These are phyloP conservation scores for Chlorella sp. DNA, from an alignment of 139 green algal genomes.

Conservation along the genomic window DNA sequence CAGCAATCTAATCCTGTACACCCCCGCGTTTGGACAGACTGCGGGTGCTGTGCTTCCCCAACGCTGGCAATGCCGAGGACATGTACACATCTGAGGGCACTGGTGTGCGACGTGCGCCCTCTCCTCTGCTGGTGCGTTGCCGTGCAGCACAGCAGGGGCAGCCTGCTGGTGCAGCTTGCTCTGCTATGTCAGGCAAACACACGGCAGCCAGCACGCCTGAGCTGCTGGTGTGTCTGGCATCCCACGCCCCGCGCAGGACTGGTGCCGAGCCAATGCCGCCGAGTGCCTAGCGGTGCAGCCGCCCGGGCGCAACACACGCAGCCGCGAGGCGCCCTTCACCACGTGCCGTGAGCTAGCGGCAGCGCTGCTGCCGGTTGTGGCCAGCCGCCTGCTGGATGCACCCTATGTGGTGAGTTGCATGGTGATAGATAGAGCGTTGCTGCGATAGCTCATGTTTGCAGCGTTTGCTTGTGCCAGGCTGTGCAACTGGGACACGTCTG, in stretches of 20 bases:
- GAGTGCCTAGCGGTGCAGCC: slow-evolving; percentile 82
- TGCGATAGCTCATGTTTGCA: too few species aligned
- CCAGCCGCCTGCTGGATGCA: slow-evolving; percentile 42
- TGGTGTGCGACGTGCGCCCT: slow-evolving; percentile 59
- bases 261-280: slow-evolving; percentile 61
- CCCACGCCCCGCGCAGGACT: slow-evolving; percentile 58
- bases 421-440: too few species aligned
- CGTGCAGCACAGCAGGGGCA: background rate
- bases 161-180: background rate
- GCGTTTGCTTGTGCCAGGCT: too few species aligned
- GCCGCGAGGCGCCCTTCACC: slow-evolving; percentile 57
- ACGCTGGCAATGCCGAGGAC: slow-evolving; percentile 87
- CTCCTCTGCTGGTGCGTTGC: slow-evolving; percentile 67
- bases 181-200: too few species aligned
- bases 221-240: too few species aligned
- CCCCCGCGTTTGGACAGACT: too few species aligned
- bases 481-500: too few species aligned
- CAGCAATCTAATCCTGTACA: too few species aligned
- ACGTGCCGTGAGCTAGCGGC: slow-evolving; percentile 54
- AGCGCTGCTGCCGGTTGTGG: slow-evolving; percentile 68
- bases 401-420: slow-evolving; percentile 59
- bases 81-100: slow-evolving; percentile 91
- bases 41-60: slow-evolving; percentile 78
- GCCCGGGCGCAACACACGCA: slow-evolving; percentile 68
- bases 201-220: too few species aligned